Conservation (phyloP, 225 moss, liverwort and hornwort genomes). For the Marchantia polymorpha region DNA sequence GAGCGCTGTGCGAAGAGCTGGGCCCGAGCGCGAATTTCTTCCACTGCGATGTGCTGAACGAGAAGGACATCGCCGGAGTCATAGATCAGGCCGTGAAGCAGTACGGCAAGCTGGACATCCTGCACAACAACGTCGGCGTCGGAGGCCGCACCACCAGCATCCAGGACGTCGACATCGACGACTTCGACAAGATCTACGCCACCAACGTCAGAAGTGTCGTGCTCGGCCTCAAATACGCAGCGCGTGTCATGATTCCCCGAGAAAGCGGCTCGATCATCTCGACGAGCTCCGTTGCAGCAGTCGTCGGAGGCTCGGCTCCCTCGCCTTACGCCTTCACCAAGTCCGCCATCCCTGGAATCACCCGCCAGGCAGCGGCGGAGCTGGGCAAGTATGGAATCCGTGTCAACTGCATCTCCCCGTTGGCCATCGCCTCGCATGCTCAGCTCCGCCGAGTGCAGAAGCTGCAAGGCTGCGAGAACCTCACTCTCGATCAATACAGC, state of each 20-base stretch:
- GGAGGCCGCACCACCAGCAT: not conserved
- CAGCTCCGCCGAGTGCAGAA: not conserved
- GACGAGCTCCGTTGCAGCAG: not conserved
- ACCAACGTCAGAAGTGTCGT: constrained; percentile 7
- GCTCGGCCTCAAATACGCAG: constrained; percentile 19
- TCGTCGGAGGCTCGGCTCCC: constrained; percentile 13
- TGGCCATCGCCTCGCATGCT: not conserved
- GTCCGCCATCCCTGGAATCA: constrained; percentile 9
- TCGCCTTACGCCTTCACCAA: constrained; percentile 18
- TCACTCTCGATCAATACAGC: constrained; percentile 6
- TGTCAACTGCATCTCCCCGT: constrained; percentile 21
- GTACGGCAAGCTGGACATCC: constrained; percentile 14
- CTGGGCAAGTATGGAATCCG: constrained; percentile 17
- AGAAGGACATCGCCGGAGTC: constrained; percentile 8
- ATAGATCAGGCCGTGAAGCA: constrained; percentile 2
- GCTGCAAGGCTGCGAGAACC: not conserved
- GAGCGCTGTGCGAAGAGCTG: not conserved
- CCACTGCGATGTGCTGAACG: constrained; percentile 19
- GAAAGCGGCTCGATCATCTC: constrained; percentile 7
- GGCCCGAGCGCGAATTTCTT: constrained; percentile 6
- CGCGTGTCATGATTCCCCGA: constrained; percentile 19
- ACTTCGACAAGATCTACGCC: constrained; percentile 16
- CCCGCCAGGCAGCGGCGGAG: constrained; percentile 8
- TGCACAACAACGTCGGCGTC: constrained; percentile 22
- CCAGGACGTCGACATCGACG: constrained; percentile 14